phyloP scores from a whole-genome alignment of 805 yeast species.

The Monosporozyma aerobia region DNA sequence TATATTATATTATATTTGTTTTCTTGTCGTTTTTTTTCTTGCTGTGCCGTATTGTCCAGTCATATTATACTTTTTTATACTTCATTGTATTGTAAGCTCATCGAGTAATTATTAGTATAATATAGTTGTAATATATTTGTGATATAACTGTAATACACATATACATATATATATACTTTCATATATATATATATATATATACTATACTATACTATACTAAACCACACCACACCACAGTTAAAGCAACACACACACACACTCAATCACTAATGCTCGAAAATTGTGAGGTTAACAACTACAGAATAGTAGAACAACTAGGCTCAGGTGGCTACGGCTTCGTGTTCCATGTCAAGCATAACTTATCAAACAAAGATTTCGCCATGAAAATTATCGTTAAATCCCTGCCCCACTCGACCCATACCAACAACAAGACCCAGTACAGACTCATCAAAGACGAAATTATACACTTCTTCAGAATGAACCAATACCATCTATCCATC shows the following conservation, averaged over 20 bases:
- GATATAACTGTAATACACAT: no score
- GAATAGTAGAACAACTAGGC: constrained; percentile 35
- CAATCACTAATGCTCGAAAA: constrained; percentile 11
- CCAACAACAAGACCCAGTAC: not conserved
- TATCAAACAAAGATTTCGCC: constrained; percentile 47
- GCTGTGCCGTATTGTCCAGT: no score
- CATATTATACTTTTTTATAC: no score
- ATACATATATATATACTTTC: no score
- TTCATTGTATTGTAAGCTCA: no score
- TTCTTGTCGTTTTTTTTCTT: no score
- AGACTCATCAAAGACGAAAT: constrained; percentile 6
- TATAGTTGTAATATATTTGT: no score
- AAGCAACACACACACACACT: not conserved
- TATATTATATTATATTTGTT: no score
- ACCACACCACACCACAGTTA: not conserved
- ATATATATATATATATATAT: not conserved
- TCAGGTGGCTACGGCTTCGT: constrained; percentile 84
- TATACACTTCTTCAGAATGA: constrained; percentile 18
- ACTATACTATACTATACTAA: not conserved
- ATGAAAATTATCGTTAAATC: constrained; percentile 57
- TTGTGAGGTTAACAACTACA: constrained; percentile 23
- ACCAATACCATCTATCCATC: constrained; percentile 18
- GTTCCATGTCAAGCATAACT: constrained; percentile 53
- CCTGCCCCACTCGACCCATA: not conserved
- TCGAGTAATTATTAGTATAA: no score